A percentile compares a stretch with the other conserved stretches of the same genome.
phyloP scores from a whole-genome alignment of 1,284 basidiomycete species.

The Cryptococcus sp. region DNA sequence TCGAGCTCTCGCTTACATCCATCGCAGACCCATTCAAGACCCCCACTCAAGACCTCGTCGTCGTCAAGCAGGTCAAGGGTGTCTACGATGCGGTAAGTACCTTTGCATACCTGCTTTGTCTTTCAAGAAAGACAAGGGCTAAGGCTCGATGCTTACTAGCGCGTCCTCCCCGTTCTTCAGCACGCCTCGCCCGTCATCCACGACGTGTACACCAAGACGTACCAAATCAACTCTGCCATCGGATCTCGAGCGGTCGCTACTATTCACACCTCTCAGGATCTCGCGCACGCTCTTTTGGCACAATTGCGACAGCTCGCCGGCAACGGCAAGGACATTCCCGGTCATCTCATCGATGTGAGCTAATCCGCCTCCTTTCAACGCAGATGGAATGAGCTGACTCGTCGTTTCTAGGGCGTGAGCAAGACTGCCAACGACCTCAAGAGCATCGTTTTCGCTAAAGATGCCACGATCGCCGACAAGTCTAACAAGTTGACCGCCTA shows the following conservation, averaged over 20 bases:
- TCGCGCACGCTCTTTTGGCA: slow-evolving; percentile 43
- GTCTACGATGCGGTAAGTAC: slow-evolving; percentile 49
- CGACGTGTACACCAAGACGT: slow-evolving; percentile 44
- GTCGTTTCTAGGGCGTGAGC: slow-evolving; percentile 30
- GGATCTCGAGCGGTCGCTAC: slow-evolving; percentile 43
- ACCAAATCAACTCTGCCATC: slow-evolving; percentile 46
- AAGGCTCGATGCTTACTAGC: slow-evolving; percentile 19
- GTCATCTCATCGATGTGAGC: slow-evolving; percentile 41
- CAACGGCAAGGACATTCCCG: slow-evolving; percentile 47
- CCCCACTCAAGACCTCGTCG: slow-evolving; percentile 49
- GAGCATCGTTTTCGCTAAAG: slow-evolving; percentile 50
- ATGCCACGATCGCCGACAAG: slow-evolving; percentile 49
- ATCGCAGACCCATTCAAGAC: slow-evolving; percentile 51
- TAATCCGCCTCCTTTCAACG: not conserved
- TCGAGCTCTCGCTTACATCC: slow-evolving; percentile 4
- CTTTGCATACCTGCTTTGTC: not conserved
- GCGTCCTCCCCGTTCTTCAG: slow-evolving; percentile 40
- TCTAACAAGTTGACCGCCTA: slow-evolving; percentile 51
- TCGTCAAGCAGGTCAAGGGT: slow-evolving; percentile 51
- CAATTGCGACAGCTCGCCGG: slow-evolving; percentile 46
- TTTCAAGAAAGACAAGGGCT: not conserved
- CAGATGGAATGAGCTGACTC: slow-evolving; percentile 7
- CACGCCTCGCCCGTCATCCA: slow-evolving; percentile 40
- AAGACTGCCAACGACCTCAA: slow-evolving; percentile 47
- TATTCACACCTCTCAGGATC: slow-evolving; percentile 40